Percentiles rank a stretch among this genome's conserved stretches.
These are phyloP conservation scores for Neurospora sp. DNA, from an alignment of 495 filamentous ascomycete genomes.

Conservation along the genomic window DNA sequence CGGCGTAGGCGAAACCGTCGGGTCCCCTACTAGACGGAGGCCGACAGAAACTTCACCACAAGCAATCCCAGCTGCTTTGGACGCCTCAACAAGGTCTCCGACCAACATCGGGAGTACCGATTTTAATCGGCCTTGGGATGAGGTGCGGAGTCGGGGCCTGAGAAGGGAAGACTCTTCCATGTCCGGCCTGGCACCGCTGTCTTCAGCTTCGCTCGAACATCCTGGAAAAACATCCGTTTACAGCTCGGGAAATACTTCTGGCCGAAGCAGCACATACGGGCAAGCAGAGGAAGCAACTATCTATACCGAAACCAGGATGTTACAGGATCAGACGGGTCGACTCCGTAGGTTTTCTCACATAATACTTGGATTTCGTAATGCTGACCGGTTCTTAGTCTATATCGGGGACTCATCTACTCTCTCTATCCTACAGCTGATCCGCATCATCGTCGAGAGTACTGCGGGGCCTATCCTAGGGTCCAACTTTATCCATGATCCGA, in stretches of 20 bases:
- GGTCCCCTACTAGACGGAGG: conserved; percentile 38
- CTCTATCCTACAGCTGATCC: conserved; percentile 61
- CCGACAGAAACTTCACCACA: conserved; percentile 29
- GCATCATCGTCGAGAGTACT: conserved; percentile 59
- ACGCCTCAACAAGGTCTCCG: conserved; percentile 8
- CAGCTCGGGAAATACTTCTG: conserved; percentile 44
- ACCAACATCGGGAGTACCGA: conserved; percentile 6
- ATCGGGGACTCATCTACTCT: conserved; percentile 65
- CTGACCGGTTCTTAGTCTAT: conserved; percentile 37
- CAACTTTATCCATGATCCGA: conserved; percentile 59
- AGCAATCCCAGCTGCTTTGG: conserved; percentile 12
- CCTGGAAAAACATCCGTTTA: conserved; percentile 11
- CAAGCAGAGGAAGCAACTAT: conserved; percentile 49
- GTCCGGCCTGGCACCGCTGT: conserved; percentile 9
- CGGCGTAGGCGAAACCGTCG: conserved; percentile 22
- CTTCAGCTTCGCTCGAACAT: conserved; percentile 10
- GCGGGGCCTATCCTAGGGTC: conserved; percentile 44
- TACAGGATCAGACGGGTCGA: conserved; percentile 47
- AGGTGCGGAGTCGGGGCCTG: conserved; percentile 9
- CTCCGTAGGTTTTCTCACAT: conserved; percentile 35
- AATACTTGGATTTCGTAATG: not conserved
- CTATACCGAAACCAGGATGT: conserved; percentile 47
- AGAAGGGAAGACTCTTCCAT: conserved; percentile 10
- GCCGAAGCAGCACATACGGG: conserved; percentile 35
- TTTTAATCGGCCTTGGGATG: conserved; percentile 15